Evolutionary conservation across 345 rosid species (phyloP).

Genomic region (Salix brachista): DNA sequence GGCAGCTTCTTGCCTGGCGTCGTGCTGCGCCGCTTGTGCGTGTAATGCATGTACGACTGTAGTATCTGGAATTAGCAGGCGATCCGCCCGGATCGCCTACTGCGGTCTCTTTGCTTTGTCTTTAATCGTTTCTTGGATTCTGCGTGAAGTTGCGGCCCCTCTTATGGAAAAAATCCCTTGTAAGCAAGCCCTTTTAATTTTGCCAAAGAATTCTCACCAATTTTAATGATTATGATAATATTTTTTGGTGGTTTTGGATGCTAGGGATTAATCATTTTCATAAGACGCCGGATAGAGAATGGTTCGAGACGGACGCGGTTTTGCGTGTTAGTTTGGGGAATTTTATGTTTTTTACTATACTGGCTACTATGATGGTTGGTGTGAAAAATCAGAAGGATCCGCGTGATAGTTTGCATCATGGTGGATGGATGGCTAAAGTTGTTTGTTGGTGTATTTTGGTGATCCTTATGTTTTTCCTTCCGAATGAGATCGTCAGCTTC

Average conservation of each 20-base stretch:
- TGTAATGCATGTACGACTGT: constrained; percentile 92
- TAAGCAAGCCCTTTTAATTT: constrained; percentile 33
- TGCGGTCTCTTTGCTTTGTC: constrained; percentile 97
- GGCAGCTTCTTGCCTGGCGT: constrained; percentile 99
- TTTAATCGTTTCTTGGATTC: constrained; percentile 86
- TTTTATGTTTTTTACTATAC: constrained; percentile 76
- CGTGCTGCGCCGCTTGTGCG: constrained; percentile 97
- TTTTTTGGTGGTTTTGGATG: background rate
- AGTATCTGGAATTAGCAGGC: constrained; percentile 86
- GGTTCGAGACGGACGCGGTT: constrained; percentile 99
- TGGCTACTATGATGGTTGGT: constrained; percentile 80
- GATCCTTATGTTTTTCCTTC: constrained; percentile 90
- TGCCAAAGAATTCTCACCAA: background rate
- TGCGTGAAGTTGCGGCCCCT: constrained; percentile 97
- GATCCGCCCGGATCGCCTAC: constrained; percentile 94
- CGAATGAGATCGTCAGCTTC: constrained; percentile 83
- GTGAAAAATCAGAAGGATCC: constrained; percentile 93
- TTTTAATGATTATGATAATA: background rate
- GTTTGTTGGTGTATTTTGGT: constrained; percentile 85
- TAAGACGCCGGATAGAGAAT: constrained; percentile 80
- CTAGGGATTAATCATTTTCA: constrained; percentile 96
- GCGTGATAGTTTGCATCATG: constrained; percentile 92
- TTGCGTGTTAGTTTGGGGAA: constrained; percentile 96
- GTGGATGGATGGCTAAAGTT: constrained; percentile 98
- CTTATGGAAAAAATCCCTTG: constrained; percentile 98